Conservation (phyloP, 345 rosid species). For the Citrus medica region DNA sequence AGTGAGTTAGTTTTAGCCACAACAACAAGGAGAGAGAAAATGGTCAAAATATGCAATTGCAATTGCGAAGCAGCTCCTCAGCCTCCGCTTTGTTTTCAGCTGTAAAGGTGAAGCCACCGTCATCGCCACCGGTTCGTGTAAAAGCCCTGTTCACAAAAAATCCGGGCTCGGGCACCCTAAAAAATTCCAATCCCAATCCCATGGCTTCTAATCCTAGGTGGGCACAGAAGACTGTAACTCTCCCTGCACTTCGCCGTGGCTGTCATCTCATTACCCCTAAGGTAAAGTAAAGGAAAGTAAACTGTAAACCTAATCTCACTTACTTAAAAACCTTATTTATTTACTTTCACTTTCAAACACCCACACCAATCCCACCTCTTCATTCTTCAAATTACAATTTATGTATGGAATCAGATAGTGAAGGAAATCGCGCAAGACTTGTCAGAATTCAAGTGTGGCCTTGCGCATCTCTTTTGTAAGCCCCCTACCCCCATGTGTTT, state of each 20-base stretch:
- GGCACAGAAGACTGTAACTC: slow-evolving; percentile 90
- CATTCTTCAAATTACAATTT: too few species aligned
- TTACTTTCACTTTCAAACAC: background rate
- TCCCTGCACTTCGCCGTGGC: slow-evolving; percentile 77
- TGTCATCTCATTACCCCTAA: slow-evolving; percentile 89
- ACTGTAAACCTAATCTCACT: background rate
- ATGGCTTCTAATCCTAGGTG: slow-evolving; percentile 71
- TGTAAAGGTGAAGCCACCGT: background rate
- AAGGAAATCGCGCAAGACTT: slow-evolving; percentile 70
- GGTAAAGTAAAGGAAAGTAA: slow-evolving; percentile 28
- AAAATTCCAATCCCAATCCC: slow-evolving; percentile 14
- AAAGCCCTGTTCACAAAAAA: slow-evolving; percentile 37
- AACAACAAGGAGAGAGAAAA: too few species aligned
- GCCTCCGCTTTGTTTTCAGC: slow-evolving; percentile 35
- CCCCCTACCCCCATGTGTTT: background rate
- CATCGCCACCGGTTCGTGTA: slow-evolving; percentile 13
- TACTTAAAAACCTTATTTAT: background rate
- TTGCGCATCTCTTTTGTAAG: slow-evolving; percentile 88
- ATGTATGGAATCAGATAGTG: slow-evolving; percentile 50
- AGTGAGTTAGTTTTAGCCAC: too few species aligned
- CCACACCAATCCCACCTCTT: too few species aligned
- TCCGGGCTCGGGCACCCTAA: slow-evolving; percentile 18
- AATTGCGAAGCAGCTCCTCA: background rate
- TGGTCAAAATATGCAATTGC: too few species aligned
- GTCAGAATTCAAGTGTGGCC: slow-evolving; percentile 83